Base-by-base conservation (phyloP, 2,329 filamentous ascomycete species). In the Talaromyces marneffei region DNA sequence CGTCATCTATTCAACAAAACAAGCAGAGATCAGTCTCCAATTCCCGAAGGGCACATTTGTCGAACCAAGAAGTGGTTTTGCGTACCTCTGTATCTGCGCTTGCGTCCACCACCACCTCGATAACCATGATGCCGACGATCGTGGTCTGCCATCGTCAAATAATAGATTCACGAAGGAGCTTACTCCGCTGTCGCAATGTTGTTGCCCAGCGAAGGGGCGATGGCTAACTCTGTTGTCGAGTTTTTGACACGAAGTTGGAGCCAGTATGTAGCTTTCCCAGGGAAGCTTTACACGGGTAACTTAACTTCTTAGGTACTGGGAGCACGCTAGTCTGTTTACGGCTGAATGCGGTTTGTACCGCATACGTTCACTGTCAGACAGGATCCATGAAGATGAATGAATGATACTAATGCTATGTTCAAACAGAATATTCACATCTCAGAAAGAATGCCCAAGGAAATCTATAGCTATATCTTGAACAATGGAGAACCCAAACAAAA, bases 51-150 rank as follows among this genome's bases (percentile, higher is more conserved):
- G 9, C 18, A 35, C 35, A 14, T 55, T 35, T 37, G 16, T 10
- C n/a, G 29, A 25, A 8, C 18, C 9, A 20, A 18, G n/a, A 57
- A 55, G 31, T 16, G 8, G 14, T 25, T n/a, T n/a, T 40, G 39
- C 57, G 67, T 74, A 92, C 91, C 91, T 89, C 90, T 83, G 72
- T 87, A 88, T 72, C 91, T 85, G 70, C 89, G 83, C 78, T 95
- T 96, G 74, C 89, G 86, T 66, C 73, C 74, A 68, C 71, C 71
- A 70, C 56, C 71, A 62, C 72, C 80, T 70, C 61, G 61, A 50
- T 82, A 76, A 63, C 83, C 79, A 62, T 83, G 79, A 62, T 80
- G 74, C 61, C 82, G 82, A 72, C 87, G 75, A 65, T 83, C 81
- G 68, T 81, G 79, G 64, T 85, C 82, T 59, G 80, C 79, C 82